Base-by-base conservation (phyloP, 768 basidiomycete genomes). In the Phanerodontia chrysosporium region DNA sequence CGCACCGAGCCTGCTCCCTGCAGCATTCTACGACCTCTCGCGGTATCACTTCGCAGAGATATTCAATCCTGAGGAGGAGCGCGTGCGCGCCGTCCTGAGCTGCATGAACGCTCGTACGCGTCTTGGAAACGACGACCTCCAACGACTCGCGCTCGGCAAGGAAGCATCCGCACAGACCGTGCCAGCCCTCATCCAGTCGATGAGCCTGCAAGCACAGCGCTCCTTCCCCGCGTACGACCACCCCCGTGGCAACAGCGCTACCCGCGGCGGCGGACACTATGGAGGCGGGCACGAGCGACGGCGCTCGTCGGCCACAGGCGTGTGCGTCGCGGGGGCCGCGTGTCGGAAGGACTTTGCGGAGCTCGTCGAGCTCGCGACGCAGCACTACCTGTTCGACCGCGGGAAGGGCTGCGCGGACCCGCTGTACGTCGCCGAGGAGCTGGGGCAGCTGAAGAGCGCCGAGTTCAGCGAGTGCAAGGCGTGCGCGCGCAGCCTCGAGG, bases 21-120 rank as follows among this genome's bases (percentile, higher is more conserved):
- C 87, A n/a, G 88, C 90, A 0, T 89, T 92, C 67, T 92, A 91
- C 70, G 89, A 91, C 66, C 81, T 92, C 14, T 88, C 86, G 39
- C 82, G 88, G n/a, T 85, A 86, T 70, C 77, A 84, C 7, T 88
- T 81, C 66, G 71, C 82, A 1, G 84, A 89, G 66, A 87, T 91
- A 51, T 87, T 85, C 64, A 87, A 90, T 54, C 79, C 83, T 1
- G 63, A 63, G 32, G 61, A 67, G 27, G 75, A 75, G 58, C 6
- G 18, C 10, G 18, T 18, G 39, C 39, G 39, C 39, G 45, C 66
- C 66, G 30, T 60, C 1, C 28, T 45, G 44, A 22, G 62, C 51
- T 69, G 69, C 13, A 62, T 61, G 30, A 67, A 71, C 27, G 63
- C 66, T 35, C 55, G 74, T 27, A 70, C 73, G n/a, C 49, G 65